Evolutionary conservation across 768 basidiomycete genomes (phyloP).

Genomic region (Hemileccinum impolitum): DNA sequence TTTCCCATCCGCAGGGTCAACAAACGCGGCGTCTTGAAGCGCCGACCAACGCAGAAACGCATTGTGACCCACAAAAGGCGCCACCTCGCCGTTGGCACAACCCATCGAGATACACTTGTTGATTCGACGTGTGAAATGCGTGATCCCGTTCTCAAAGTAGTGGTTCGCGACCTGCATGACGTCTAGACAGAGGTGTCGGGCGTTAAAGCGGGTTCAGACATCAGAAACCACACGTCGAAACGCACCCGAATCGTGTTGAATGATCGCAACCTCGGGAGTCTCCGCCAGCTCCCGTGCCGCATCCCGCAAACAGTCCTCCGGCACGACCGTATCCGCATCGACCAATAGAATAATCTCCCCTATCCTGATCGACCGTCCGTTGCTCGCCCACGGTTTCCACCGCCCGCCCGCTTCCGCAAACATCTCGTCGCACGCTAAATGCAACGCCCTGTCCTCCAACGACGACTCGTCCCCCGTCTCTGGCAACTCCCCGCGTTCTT

Average conservation of each 20-base stretch:
- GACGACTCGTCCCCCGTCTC: slow-evolving; percentile 38
- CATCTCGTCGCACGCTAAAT: slow-evolving; percentile 71
- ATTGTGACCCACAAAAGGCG: slow-evolving; percentile 83
- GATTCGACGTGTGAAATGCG: slow-evolving; percentile 85
- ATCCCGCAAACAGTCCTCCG: slow-evolving; percentile 88
- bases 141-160: slow-evolving; percentile 90
- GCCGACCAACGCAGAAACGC: slow-evolving; percentile 90
- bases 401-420: slow-evolving; percentile 53
- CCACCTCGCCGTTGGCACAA: slow-evolving; percentile 73
- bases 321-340: slow-evolving; percentile 87
- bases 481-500: slow-evolving; percentile 36
- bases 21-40: slow-evolving; percentile 78
- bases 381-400: slow-evolving; percentile 75
- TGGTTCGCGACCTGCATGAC: slow-evolving; percentile 90
- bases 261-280: slow-evolving; percentile 62
- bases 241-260: slow-evolving; percentile 87
- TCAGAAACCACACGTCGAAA: not conserved
- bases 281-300: slow-evolving; percentile 82
- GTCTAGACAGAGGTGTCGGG: slow-evolving; percentile 36
- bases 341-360: slow-evolving; percentile 80
- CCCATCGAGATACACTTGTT: slow-evolving; percentile 80
- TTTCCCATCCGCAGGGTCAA: slow-evolving; percentile 52
- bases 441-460: slow-evolving; percentile 71
- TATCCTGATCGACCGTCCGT: slow-evolving; percentile 69
- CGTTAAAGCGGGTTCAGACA: too few species aligned